Evolutionary conservation across 371 early-diverging fungal species (phyloP), one percentile per base, ranked within the genome.

Genomic region (Circinella minor): DNA sequence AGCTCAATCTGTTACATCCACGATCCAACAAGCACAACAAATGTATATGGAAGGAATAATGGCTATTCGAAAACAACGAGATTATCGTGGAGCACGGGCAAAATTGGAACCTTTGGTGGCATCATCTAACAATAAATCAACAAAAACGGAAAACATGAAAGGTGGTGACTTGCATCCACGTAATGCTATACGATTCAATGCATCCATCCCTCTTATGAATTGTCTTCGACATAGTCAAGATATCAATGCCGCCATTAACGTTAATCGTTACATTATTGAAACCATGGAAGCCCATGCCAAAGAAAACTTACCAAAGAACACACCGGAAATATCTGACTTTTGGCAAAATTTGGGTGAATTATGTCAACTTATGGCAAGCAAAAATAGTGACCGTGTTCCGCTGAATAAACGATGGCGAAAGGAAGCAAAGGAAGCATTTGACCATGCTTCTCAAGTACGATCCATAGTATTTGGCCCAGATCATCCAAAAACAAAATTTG

Each of bases 281-380:
- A 55, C 74, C 36, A 67, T 83, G 63, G 75, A 77, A n/a, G 71
- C 78, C 14, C 72, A 78, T 49, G 73, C 80, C 14, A 60, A 63
- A 1, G 49, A 70, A 5, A 78, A 82, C 20, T 72, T 90, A n/a
- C 86, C 92, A 10, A 71, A 64, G 37, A 78, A 87, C 67, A 86
- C 88, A 36, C 82, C 90, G 36, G 86, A 89, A 36, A 78, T 89
- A 37, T 87, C 88, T 36, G 91, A 90, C 65, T 86, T 87, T 67
- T 80, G 84, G 72, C 77, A 81, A 67, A 82, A 88, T 18, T 73
- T 92, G n/a, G 90, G 86, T 36, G 91, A 90, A 66, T 70, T 88
- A 63, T 84, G 81, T 59, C 69, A 80, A 55, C 72, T 75, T 59
- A 78, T 85, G 77, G 86, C 82, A 11, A 75, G 75, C 39, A 75